Evolutionary conservation across 768 basidiomycete species (phyloP), one percentile per base, ranked within the genome.

Genomic region (Saitozyma sp.): DNA sequence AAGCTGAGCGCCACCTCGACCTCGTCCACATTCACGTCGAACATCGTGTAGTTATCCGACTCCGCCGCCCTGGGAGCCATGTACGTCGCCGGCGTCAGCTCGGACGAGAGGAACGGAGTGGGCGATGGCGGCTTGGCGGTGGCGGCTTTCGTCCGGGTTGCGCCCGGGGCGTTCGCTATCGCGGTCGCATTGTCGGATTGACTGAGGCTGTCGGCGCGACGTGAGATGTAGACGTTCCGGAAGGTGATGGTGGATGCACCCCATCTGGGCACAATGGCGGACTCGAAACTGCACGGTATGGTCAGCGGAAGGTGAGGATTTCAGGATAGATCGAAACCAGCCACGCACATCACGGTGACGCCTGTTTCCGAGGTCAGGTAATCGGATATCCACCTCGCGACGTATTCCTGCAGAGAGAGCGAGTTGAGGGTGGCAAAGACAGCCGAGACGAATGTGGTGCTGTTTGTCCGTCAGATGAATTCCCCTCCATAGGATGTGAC

Each of bases 251-350:
- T 88, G 9, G 92, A 94, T 71, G 94, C 91, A 65, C 92, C 90
- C 92, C 94, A 96, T 78, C 92, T 93, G 3, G 96, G 95, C 9
- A 98, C 94, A 70, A 98, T 94, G 39, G 96, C 96, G 6, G 91
- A 92, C 79, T 99, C 96, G 77, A 97, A 97, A 57, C 73, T 77
- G 57, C 8, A 19, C 14, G 8, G 45, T 37, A 49, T 59, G 8
- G 49, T 38, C 50, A 17, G 46, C 43, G n/a, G 7, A 20, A 63
- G 17, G 14, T 14, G 2, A 48, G 46, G 17, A 29, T 2, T 29
- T 29, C 29, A 14, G 38, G 16, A 42, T 8, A 51, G n/a, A 9
- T 17, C 42, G 50, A 13, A 1, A 5, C 6, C 1, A 20, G 10
- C 19, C 41, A 50, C 74, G 64, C 54, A 78, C 75, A 95, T 90